A percentile compares a stretch with the other conserved stretches of the same genome.
Evolutionary conservation across 768 basidiomycete genomes (phyloP).

Genomic region (Lactarius vividus): DNA sequence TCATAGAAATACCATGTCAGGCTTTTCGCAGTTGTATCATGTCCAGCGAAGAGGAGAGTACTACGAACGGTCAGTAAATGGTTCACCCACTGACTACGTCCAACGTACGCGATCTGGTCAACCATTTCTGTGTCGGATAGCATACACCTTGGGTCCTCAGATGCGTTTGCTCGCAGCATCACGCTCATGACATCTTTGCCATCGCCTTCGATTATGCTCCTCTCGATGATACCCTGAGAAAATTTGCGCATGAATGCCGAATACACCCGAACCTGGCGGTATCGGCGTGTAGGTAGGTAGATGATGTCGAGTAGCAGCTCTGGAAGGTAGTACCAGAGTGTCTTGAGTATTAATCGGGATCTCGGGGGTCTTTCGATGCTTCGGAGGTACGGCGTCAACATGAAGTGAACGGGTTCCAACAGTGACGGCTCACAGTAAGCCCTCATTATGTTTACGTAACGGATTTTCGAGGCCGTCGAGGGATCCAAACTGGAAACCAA

Average conservation of each 20-base stretch:
- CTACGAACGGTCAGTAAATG: not conserved
- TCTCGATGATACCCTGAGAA: constrained; percentile 18
- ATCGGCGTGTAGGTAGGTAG: constrained; percentile 23
- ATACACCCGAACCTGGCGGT: constrained; percentile 18
- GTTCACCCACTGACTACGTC: not conserved
- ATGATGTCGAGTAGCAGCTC: constrained; percentile 15
- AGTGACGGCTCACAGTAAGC: constrained; percentile 29
- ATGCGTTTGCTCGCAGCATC: constrained; percentile 29
- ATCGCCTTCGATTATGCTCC: constrained; percentile 11
- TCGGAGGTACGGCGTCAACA: not conserved
- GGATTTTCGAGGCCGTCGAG: constrained; percentile 29
- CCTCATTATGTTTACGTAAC: constrained; percentile 28
- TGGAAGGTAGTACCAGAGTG: constrained; percentile 26
- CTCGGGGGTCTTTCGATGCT: constrained; percentile 4
- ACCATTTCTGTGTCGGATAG: constrained; percentile 26
- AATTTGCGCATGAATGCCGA: constrained; percentile 15
- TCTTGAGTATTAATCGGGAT: constrained; percentile 16
- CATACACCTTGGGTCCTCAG: constrained; percentile 18
- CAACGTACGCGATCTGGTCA: constrained; percentile 24
- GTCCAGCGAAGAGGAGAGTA: constrained; percentile 4
- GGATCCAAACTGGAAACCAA: constrained; percentile 30
- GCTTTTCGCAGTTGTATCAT: not conserved
- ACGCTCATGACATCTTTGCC: constrained; percentile 30
- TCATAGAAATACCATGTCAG: constrained; percentile 9
- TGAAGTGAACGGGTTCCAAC: not conserved